Evolutionary conservation across 768 basidiomycete species (phyloP), one percentile per base, ranked within the genome.

Genomic region (Pleurotus tuber-regium): DNA sequence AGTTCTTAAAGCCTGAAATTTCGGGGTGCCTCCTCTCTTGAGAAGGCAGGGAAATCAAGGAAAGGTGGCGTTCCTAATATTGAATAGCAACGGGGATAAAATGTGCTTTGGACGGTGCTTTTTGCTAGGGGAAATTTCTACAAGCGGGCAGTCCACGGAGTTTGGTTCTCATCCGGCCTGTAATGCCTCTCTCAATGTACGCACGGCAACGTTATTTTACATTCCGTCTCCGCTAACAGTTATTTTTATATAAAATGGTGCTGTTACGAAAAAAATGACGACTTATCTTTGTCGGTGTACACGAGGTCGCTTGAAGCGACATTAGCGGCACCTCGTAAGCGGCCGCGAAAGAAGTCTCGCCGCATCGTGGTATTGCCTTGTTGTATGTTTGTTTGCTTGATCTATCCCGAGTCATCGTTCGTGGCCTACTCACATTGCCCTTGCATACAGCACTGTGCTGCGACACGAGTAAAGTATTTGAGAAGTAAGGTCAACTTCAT

Each of bases 221-320:
- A 48, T 48, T 30, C 46, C n/a, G 46, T 18, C 46, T 33, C 24
- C 46, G 46, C n/a, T 35, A 35, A 19, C 31, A 35, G 35, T 21
- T 21, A 33, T 18, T 48, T 42, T 19, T 33, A 48, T 33, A 48
- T 29, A 24, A 24, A 42, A 42, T 18, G 41, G 11, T 42, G 5
- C 21, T 30, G 21, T 48, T 48, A 48, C 46, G 46, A 48, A 48
- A 48, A 48, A 14, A 31, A 48, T 31, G 46, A n/a, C n/a, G 46
- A 31, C 46, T 48, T 48, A 48, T 48, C 46, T 48, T 48, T 48
- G 31, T 48, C 46, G 46, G 46, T 14, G 21, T 19, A 48, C 46
- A 48, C 29, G 46, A 48, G 46, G 46, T 48, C 46, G 46, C 46
- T 48, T 48, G 19, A 33, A 30, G 46, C 16, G 28, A 21, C 28